These are phyloP conservation scores for Urochloa ruziziensis DNA, from an alignment of 176 grass and related monocot genomes.

Conservation along the genomic window DNA sequence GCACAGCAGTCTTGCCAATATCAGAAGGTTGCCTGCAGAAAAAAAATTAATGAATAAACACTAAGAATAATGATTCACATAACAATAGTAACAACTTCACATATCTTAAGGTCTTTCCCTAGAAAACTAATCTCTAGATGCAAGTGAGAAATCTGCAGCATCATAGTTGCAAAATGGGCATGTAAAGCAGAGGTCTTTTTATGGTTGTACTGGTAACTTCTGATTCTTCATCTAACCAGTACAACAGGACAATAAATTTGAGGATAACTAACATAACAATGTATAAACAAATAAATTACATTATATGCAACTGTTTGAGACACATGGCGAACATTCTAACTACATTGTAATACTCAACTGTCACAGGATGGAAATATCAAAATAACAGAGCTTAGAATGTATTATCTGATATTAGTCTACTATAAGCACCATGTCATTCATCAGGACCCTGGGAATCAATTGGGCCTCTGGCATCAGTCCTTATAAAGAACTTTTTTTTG, in stretches of 20 bases:
- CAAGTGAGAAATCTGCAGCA: neutral
- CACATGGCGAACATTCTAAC: neutral
- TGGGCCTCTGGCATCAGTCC: neutral
- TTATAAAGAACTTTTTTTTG: neutral
- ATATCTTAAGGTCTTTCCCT: neutral
- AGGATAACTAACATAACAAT: neutral
- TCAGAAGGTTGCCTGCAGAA: constrained; percentile 60
- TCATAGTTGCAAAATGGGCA: neutral
- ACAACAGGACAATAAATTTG: neutral
- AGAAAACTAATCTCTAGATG: neutral
- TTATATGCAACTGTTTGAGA: neutral
- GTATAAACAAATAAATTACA: neutral
- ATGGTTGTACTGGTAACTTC: neutral
- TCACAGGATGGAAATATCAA: neutral
- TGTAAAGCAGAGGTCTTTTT: neutral
- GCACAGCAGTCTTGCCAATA: constrained; percentile 59
- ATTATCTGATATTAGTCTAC: neutral
- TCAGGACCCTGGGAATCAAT: neutral
- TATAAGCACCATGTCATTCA: neutral
- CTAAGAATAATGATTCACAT: neutral
- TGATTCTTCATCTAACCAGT: neutral
- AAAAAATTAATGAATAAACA: constrained; percentile 21
- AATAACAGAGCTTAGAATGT: neutral
- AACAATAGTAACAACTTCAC: neutral
- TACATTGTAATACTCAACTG: neutral